Conservation (phyloP, 176 grass and related monocot species). For the Hyparrhenia diplandra region DNA sequence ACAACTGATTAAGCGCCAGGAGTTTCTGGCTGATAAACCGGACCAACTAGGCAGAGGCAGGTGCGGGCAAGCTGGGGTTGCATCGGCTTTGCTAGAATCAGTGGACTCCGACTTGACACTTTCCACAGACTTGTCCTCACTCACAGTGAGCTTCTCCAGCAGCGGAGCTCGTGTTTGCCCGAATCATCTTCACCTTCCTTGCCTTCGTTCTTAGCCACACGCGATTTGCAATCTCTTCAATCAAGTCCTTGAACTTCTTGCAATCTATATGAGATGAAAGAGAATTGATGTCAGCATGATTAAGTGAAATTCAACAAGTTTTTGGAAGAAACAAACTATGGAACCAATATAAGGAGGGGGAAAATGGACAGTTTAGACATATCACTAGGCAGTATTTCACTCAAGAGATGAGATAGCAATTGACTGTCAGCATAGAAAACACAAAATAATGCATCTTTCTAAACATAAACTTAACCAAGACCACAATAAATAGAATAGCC, state of each 20-base stretch:
- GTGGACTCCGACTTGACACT: not conserved
- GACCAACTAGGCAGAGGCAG: too few relatives aligned
- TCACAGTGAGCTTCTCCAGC: constrained; percentile 60
- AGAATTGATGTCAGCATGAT: not conserved
- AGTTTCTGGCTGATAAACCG: not conserved
- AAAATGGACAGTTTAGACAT: not conserved
- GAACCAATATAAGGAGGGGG: not conserved
- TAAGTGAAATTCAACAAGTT: constrained; percentile 7
- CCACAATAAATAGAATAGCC: not conserved
- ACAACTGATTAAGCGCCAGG: constrained; percentile 4
- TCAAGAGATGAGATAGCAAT: not conserved
- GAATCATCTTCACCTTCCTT: constrained; percentile 34
- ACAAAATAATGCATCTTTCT: not conserved
- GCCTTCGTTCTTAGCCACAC: constrained; percentile 26
- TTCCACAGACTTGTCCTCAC: constrained; percentile 36
- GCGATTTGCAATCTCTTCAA: constrained; percentile 59
- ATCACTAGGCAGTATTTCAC: not conserved
- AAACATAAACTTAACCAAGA: not conserved
- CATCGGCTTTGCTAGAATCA: not conserved
- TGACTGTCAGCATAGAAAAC: not conserved
- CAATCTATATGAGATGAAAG: constrained; percentile 45
- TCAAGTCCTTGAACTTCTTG: constrained; percentile 61
- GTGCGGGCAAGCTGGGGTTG: not conserved
- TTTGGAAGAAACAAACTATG: not conserved
- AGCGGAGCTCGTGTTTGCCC: constrained; percentile 21